These are phyloP conservation scores for Venturia pyrina DNA, from an alignment of 2,329 filamentous ascomycete species.

Conservation along the genomic window DNA sequence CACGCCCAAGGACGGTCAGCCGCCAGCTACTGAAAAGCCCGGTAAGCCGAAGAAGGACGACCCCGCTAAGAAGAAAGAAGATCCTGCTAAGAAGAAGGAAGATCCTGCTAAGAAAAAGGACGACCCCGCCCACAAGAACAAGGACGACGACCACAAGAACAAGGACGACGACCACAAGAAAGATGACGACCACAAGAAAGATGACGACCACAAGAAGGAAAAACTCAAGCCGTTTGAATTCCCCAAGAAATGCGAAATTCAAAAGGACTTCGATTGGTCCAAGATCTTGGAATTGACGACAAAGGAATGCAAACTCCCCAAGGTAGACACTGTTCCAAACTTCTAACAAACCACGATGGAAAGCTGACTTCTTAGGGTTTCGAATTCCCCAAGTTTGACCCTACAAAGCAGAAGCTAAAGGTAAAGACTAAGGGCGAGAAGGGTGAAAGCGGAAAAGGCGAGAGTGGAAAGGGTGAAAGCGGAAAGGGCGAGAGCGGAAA, in stretches of 20 bases:
- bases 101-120: too few relatives aligned
- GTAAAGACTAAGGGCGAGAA: background rate
- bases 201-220: background rate
- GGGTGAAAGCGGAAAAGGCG: background rate
- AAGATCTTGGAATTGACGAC: background rate
- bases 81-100: too few relatives aligned
- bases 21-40: too few relatives aligned
- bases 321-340: background rate
- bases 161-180: too few relatives aligned
- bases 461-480: background rate
- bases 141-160: too few relatives aligned
- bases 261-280: background rate
- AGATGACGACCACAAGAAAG: too few relatives aligned
- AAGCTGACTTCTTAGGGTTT: background rate
- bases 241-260: background rate
- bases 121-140: too few relatives aligned
- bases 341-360: background rate
- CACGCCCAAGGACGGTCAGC: too few relatives aligned
- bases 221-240: background rate
- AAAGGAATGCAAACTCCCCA: background rate
- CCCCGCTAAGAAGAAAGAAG: too few relatives aligned
- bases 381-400: background rate
- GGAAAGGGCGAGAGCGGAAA: background rate
- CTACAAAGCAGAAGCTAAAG: too few relatives aligned
- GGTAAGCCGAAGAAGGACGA: too few relatives aligned